Evolutionary conservation across 345 rosid genomes (phyloP).

Genomic region (Acer yangbiense): DNA sequence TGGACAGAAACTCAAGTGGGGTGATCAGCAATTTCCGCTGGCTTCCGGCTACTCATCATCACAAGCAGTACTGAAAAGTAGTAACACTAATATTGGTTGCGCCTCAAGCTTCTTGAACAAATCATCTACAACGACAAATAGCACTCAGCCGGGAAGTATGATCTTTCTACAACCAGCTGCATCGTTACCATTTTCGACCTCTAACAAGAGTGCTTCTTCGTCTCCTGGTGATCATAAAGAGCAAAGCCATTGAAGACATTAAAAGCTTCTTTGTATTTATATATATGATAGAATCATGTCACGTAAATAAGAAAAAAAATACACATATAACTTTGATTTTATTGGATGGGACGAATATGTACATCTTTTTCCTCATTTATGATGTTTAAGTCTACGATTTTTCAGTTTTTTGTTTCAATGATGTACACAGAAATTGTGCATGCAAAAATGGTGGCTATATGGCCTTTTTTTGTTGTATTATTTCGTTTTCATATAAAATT

Average conservation of each 20-base stretch:
- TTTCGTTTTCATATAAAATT: not conserved
- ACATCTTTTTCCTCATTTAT: not conserved
- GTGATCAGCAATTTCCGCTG: not conserved
- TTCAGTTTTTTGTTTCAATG: not conserved
- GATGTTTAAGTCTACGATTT: not conserved
- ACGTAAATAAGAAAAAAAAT: not conserved
- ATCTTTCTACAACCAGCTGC: slow-evolving; percentile 30
- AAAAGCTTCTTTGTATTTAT: too few species aligned
- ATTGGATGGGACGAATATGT: not conserved
- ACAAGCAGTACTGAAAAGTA: not conserved
- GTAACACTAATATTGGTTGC: slow-evolving; percentile 1
- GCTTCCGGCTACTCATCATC: slow-evolving; percentile 13
- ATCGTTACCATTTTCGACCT: slow-evolving; percentile 35
- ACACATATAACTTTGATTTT: too few species aligned
- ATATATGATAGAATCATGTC: not conserved
- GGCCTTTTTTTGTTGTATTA: not conserved
- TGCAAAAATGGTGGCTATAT: not conserved
- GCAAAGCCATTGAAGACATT: slow-evolving; percentile 17
- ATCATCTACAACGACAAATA: slow-evolving; percentile 20
- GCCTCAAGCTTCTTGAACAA: slow-evolving; percentile 27
- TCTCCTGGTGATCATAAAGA: slow-evolving; percentile 35
- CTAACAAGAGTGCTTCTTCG: slow-evolving; percentile 37
- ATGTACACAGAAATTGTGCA: slow-evolving; percentile 3
- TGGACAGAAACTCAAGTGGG: slow-evolving; percentile 24
- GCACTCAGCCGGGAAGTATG: slow-evolving; percentile 33